Base-by-base conservation (phyloP, 208 protist species). In the Perkinsela sp. region DNA sequence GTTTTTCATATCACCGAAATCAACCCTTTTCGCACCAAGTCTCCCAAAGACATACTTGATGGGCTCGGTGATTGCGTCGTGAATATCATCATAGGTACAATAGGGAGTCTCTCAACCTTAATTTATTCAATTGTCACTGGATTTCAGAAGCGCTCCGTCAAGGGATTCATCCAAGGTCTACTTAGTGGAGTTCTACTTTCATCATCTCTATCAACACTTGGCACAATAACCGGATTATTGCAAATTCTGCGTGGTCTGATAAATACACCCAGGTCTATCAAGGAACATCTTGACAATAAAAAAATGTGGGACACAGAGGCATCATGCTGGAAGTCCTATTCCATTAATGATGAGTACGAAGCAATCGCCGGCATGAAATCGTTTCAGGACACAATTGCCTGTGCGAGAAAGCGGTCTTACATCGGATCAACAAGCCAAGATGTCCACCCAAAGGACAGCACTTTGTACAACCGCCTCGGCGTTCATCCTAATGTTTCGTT, bases 401-500 rank as follows among this genome's bases (percentile, higher is more conserved):
- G 22, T 22, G 40, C 40, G 40, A 6, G 40, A 22, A 22, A 6
- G 13, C 6, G 40, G 22, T 57, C 13, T 57, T 6, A 57, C 6
- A 22, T 22, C 13, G 40, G 22, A n/a, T 57, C 22, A 6, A n/a
- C 40, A 6, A n/a, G 22, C 40, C 40, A 57, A 22, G 13, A 57
- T 22, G 22, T n/a, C 22, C 6, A 6, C 13, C 13, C 40, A 6
- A 57, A 57, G 22, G 40, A 57, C 40, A 57, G 22, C 22, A 57
- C 40, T 6, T 22, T 57, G 22, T 91, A 91, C 71, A 72, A 73
- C 40, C 72, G 87, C 28, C 72, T 91, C 67, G 85, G 83, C 57
- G 77, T 91, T 31, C 48, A 77, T n/a, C 76, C 77, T 30, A 76
- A 78, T 0, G 85, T 83, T 48, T 83, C 77, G 67, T 82, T 77